Conservation (phyloP, 1,139 yeast genomes). For the Saccharomyces hybrid region DNA sequence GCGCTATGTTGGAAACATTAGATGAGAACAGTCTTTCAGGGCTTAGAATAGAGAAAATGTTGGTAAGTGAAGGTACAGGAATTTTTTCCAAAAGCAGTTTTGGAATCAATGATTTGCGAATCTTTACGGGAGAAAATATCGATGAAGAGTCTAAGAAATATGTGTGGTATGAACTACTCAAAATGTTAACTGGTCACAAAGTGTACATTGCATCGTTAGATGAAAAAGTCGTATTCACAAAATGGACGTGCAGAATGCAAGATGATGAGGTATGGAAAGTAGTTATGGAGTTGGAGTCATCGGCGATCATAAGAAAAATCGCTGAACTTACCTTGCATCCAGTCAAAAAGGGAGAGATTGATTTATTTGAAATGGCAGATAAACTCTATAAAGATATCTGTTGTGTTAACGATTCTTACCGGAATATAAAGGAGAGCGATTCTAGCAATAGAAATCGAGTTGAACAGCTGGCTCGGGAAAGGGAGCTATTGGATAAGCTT, state of each 20-base stretch:
- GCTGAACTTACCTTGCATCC: constrained; percentile 15
- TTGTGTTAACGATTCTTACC: constrained; percentile 11
- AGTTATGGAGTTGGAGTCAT: constrained; percentile 16
- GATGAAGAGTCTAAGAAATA: constrained; percentile 1
- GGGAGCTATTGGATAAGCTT: constrained; percentile 9
- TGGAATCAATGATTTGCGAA: constrained; percentile 5
- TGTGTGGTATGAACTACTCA: constrained; percentile 23
- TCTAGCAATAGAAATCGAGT: constrained; percentile 4
- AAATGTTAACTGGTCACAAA: constrained; percentile 14
- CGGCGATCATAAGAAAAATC: constrained; percentile 16
- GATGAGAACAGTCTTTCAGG: constrained; percentile 2
- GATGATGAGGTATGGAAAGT: constrained; percentile 13
- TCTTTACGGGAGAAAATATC: constrained; percentile 7
- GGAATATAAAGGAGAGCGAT: not conserved
- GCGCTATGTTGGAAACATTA: not conserved
- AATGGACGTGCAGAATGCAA: constrained; percentile 13
- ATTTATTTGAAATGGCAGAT: constrained; percentile 20
- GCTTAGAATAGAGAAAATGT: not conserved
- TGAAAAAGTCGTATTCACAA: constrained; percentile 7
- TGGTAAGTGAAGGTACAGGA: constrained; percentile 21
- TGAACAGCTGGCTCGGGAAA: constrained; percentile 8
- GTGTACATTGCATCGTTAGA: constrained; percentile 7
- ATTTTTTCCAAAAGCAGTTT: constrained; percentile 8
- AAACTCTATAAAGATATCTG: constrained; percentile 12
- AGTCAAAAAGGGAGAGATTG: constrained; percentile 15